Percentiles rank a stretch among this genome's conserved stretches.
Conservation (phyloP, 257 asterid species). For the Nicotiana noctiflora region DNA sequence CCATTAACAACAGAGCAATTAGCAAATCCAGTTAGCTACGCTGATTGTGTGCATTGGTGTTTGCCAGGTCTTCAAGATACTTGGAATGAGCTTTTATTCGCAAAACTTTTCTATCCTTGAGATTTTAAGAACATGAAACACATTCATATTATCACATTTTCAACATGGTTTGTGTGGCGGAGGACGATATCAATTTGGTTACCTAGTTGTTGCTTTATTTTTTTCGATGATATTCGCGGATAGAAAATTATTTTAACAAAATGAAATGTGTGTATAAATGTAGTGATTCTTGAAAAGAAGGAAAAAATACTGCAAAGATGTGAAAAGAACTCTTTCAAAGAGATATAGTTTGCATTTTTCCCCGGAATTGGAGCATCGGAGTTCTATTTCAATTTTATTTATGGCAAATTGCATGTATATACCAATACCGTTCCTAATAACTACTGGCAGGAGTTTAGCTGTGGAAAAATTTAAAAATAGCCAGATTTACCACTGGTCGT, state of each 20-base stretch:
- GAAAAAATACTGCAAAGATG: background rate
- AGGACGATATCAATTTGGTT: background rate
- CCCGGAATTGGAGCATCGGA: background rate
- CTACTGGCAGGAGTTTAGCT: no score
- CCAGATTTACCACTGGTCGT: no score
- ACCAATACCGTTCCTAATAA: background rate
- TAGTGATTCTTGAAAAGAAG: background rate
- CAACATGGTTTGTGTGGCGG: background rate
- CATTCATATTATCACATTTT: background rate
- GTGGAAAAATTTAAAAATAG: no score
- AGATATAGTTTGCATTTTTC: background rate
- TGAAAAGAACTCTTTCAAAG: background rate
- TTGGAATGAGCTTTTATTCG: conserved; percentile 68
- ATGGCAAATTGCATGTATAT: background rate
- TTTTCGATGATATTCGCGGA: background rate
- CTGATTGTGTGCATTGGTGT: conserved; percentile 92
- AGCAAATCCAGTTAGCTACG: conserved; percentile 46
- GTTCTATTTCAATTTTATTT: background rate
- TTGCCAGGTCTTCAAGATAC: conserved; percentile 76
- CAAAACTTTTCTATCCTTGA: conserved; percentile 62
- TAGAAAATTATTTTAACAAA: background rate
- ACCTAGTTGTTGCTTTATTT: background rate
- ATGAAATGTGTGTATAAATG: background rate
- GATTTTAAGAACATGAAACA: background rate
- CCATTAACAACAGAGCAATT: conserved; percentile 37